Percentiles rank a stretch among this genome's conserved stretches.
These are phyloP conservation scores for Bocquillonia castaneifolia DNA, from an alignment of 441 rosid genomes.

Conservation along the genomic window DNA sequence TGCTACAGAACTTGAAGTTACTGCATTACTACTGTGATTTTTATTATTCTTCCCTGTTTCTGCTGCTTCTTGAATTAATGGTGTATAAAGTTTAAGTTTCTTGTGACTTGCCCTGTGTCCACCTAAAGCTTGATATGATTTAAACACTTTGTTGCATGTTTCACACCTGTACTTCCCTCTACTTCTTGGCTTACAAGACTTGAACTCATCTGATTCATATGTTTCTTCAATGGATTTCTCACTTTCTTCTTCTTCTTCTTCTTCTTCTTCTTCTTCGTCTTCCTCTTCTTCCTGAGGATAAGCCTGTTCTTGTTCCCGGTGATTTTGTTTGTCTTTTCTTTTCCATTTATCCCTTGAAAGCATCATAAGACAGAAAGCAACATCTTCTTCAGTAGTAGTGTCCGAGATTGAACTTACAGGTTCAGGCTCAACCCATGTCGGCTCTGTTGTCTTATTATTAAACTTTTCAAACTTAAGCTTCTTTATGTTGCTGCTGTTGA, in stretches of 20 bases:
- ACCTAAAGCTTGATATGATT: constrained; percentile 54
- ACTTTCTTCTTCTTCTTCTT: constrained; percentile 12
- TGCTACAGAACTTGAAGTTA: constrained; percentile 19
- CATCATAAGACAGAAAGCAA: constrained; percentile 47
- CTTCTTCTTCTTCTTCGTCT: constrained; percentile 15
- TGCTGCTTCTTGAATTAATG: constrained; percentile 25
- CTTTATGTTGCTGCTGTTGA: constrained; percentile 20
- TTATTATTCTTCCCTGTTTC: constrained; percentile 19
- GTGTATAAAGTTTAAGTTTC: constrained; percentile 34
- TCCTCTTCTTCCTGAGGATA: constrained; percentile 13
- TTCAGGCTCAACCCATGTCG: constrained; percentile 49
- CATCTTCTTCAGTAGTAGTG: constrained; percentile 44
- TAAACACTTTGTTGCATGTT: constrained; percentile 43
- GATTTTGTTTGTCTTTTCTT: constrained; percentile 4
- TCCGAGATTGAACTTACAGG: constrained; percentile 48
- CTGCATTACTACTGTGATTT: constrained; percentile 21
- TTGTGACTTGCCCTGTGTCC: constrained; percentile 60
- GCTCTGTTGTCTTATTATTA: constrained; percentile 31
- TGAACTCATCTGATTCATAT: constrained; percentile 25
- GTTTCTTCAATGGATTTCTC: constrained; percentile 29
- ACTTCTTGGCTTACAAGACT: constrained; percentile 15
- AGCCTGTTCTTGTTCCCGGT: too few relatives aligned
- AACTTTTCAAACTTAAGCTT: constrained; percentile 37
- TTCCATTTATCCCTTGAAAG: constrained; percentile 39
- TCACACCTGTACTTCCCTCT: constrained; percentile 41